Conservation (phyloP, 768 basidiomycete genomes). For the Suillus sp. region DNA sequence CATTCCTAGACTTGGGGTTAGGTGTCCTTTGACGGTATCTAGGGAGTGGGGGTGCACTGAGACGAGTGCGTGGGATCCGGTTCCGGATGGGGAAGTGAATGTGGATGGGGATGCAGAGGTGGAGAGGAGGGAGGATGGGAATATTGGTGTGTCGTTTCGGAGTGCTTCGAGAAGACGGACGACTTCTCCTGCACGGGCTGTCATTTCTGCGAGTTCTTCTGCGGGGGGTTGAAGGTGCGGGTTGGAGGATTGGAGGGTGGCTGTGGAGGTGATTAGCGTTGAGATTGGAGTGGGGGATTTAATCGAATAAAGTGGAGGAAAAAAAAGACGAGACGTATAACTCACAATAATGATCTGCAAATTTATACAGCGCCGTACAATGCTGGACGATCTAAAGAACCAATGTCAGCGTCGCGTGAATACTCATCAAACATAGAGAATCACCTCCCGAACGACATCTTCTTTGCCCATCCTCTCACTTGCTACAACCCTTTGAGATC, state of each 20-base stretch:
- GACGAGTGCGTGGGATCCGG: conserved; percentile 16
- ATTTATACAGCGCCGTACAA: conserved; percentile 60
- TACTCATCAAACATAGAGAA: conserved; percentile 11
- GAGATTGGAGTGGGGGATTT: not conserved
- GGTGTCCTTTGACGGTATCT: not conserved
- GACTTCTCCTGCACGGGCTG: conserved; percentile 62
- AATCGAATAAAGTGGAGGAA: not conserved
- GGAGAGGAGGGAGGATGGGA: conserved; percentile 25
- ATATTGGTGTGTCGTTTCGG: conserved; percentile 12
- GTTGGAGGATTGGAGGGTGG: conserved; percentile 39
- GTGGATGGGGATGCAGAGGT: conserved; percentile 9
- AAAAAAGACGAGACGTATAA: conserved; percentile 14
- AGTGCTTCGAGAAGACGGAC: conserved; percentile 62
- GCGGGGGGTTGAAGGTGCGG: conserved; percentile 54
- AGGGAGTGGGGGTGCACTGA: conserved; percentile 13
- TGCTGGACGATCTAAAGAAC: conserved; percentile 51
- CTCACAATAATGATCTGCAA: conserved; percentile 70
- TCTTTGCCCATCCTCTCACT: conserved; percentile 3
- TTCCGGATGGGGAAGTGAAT: conserved; percentile 8
- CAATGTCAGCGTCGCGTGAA: conserved; percentile 28
- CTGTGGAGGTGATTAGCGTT: not conserved
- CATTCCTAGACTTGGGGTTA: conserved; percentile 3
- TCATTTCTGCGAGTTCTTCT: conserved; percentile 70
- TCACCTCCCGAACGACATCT: conserved; percentile 8
- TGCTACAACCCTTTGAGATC: conserved; percentile 7